A percentile compares a stretch with the other conserved stretches of the same genome.
Conservation (phyloP, 2,329 filamentous ascomycete species). For the Aspergillus jensenii region DNA sequence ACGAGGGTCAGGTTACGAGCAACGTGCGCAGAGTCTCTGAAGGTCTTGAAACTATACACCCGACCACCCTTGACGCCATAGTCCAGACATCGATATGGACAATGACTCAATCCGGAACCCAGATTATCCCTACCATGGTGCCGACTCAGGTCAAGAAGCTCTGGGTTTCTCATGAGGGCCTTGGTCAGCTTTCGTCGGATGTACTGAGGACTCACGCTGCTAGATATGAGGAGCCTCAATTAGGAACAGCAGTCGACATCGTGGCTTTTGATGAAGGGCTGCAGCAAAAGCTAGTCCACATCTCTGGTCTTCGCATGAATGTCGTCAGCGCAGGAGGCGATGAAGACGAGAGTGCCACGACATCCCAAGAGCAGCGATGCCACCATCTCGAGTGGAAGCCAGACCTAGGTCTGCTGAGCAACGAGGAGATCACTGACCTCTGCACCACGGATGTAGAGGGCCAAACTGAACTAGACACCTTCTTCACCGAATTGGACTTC, state of each 20-base stretch:
- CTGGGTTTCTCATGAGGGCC: not conserved
- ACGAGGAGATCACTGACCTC: not conserved
- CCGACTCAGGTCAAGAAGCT: not conserved
- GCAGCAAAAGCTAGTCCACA: not conserved
- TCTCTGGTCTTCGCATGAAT: not conserved
- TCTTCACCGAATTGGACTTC: not conserved
- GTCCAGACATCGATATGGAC: constrained; percentile 8
- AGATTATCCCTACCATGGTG: not conserved
- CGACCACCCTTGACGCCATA: constrained; percentile 12
- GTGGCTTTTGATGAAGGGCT: not conserved
- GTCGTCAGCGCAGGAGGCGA: not conserved
- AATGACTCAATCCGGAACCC: not conserved
- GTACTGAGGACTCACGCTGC: not conserved
- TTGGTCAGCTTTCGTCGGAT: not conserved
- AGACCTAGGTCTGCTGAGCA: constrained; percentile 3
- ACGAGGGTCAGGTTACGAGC: not conserved
- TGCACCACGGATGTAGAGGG: not conserved
- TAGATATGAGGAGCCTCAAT: not conserved
- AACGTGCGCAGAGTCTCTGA: not conserved
- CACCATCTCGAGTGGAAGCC: constrained; percentile 13
- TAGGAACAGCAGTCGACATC: not conserved
- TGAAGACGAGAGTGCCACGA: not conserved
- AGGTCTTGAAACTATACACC: constrained; percentile 6
- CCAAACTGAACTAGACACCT: not conserved
- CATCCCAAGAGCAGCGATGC: not conserved